phyloP scores from a whole-genome alignment of 163 green algal genomes.

The Prototheca stagnorum region DNA sequence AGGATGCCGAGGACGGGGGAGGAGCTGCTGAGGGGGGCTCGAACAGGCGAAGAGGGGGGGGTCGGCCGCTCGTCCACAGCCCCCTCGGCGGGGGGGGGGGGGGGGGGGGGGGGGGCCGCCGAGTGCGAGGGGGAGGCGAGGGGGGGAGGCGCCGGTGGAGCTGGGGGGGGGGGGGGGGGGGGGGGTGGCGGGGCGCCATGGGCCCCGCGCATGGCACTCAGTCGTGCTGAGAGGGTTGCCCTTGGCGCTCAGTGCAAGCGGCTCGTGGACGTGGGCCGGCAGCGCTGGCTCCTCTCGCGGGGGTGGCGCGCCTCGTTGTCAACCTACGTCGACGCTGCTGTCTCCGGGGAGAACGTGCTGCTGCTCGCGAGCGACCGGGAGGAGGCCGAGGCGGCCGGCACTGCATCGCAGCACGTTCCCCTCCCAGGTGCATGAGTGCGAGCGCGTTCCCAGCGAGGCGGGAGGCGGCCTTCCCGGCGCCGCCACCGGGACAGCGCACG shows the following conservation, averaged over 20 bases:
- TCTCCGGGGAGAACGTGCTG: constrained; percentile 34
- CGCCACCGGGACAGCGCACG: too few relatives aligned
- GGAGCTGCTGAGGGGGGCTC: neutral
- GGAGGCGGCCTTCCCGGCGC: too few relatives aligned
- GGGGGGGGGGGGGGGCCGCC: too few relatives aligned
- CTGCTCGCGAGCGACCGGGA: too few relatives aligned
- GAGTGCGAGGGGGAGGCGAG: too few relatives aligned
- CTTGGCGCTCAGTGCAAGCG: constrained; percentile 57
- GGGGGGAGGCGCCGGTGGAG: neutral
- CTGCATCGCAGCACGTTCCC: too few relatives aligned
- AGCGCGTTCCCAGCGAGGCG: too few relatives aligned
- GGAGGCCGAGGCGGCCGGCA: too few relatives aligned
- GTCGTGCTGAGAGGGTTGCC: constrained; percentile 26
- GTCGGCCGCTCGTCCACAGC: too few relatives aligned
- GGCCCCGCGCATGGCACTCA: constrained; percentile 12
- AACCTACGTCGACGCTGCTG: constrained; percentile 15
- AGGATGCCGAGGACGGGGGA: neutral
- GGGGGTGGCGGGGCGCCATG: neutral
- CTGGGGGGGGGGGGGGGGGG: neutral
- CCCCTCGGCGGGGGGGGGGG: too few relatives aligned
- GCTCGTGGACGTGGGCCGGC: constrained; percentile 45
- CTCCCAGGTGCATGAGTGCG: too few relatives aligned
- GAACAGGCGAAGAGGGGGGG: neutral
- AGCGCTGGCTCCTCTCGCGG: constrained; percentile 20
- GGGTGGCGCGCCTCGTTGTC: constrained; percentile 6